These are phyloP conservation scores for Batrachochytrium dendrobatidis DNA, from an alignment of 371 early-diverging fungal genomes.

Conservation along the genomic window DNA sequence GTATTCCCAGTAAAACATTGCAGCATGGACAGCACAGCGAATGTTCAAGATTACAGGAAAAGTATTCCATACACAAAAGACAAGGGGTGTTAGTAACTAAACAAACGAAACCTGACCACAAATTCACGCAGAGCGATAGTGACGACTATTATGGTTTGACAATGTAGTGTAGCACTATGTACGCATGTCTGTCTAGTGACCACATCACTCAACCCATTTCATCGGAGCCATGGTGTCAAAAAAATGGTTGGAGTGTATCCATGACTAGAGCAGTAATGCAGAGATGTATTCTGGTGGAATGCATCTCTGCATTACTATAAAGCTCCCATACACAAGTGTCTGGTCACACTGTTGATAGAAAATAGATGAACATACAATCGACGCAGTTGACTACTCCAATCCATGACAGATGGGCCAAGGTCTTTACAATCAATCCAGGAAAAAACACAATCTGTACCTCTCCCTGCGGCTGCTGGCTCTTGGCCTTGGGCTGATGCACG, in stretches of 20 bases:
- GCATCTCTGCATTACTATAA: background rate
- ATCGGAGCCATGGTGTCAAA: too few species aligned
- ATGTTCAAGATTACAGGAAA: background rate
- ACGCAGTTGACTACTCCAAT: background rate
- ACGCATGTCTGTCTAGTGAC: too few species aligned
- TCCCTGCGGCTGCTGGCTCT: constrained; percentile 31
- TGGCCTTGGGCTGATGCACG: constrained; percentile 30
- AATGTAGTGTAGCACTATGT: too few species aligned
- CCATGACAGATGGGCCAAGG: background rate
- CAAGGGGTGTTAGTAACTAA: too few species aligned
- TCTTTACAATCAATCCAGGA: background rate
- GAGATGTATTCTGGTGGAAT: background rate
- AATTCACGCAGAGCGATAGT: background rate
- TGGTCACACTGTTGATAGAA: too few species aligned
- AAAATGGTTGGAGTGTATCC: too few species aligned
- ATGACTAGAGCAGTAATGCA: background rate
- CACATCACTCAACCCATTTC: too few species aligned
- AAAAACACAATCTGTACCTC: constrained; percentile 17
- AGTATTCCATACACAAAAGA: background rate
- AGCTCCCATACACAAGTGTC: background rate
- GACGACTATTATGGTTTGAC: too few species aligned
- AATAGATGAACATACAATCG: background rate
- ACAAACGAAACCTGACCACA: too few species aligned
- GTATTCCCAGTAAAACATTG: background rate
- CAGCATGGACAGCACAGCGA: constrained; percentile 1